phyloP scores from a whole-genome alignment of 108 stramenopile genomes.

The Cyclotella distinguenda region DNA sequence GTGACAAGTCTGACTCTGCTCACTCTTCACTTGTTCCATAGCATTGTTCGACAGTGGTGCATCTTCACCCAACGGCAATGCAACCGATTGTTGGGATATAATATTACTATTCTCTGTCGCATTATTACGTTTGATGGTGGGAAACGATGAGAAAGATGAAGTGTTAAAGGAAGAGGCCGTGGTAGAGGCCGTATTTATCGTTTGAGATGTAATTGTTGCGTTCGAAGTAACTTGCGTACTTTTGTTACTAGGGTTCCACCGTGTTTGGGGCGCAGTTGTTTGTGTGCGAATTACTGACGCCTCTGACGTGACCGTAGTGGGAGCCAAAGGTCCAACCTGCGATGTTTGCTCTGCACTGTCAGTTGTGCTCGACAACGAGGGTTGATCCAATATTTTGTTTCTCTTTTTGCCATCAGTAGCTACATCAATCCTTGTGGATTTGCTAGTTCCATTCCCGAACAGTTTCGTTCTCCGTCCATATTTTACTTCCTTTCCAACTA shows the following conservation, averaged over 20 bases:
- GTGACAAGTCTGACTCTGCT: no score
- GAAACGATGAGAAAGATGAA: background rate
- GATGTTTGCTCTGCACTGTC: background rate
- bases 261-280: background rate
- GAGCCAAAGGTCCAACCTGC: background rate
- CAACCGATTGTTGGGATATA: background rate
- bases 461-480: constrained; percentile 8
- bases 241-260: background rate
- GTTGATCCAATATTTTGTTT: background rate
- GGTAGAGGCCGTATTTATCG: background rate
- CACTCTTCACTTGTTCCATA: no score
- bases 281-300: background rate
- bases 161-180: background rate
- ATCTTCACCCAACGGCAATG: no score
- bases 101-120: background rate
- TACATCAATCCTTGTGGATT: background rate
- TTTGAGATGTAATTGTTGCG: background rate
- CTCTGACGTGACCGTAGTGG: background rate
- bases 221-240: background rate
- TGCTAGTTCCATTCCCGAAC: background rate
- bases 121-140: background rate
- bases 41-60: no score
- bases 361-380: background rate
- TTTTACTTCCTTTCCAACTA: background rate
- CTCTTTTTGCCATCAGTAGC: background rate